phyloP scores from a whole-genome alignment of 495 filamentous ascomycete species.

The Trichoderma orchidacearum region DNA sequence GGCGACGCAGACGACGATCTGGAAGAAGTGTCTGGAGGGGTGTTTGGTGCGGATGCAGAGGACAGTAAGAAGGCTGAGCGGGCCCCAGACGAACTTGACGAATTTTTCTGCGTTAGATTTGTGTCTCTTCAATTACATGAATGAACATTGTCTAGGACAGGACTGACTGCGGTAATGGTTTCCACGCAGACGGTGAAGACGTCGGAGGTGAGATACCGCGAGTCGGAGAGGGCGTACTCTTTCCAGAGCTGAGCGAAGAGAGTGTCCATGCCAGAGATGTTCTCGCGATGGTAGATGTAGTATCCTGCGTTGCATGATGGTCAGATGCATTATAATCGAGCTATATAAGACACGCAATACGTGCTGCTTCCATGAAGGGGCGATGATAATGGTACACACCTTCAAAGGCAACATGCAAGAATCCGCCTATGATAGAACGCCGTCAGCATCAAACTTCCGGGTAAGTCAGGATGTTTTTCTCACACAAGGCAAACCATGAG shows the following conservation, averaged over 20 bases:
- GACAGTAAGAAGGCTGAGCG: constrained; percentile 58
- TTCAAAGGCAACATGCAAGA: constrained; percentile 73
- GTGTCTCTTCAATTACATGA: neutral
- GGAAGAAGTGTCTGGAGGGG: constrained; percentile 54
- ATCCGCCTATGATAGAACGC: constrained; percentile 21
- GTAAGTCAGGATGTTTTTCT: constrained; percentile 7
- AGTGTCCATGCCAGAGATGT: constrained; percentile 21
- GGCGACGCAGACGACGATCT: constrained; percentile 57
- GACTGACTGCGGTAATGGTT: constrained; percentile 46
- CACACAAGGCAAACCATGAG: constrained; percentile 47
- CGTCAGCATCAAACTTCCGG: constrained; percentile 4
- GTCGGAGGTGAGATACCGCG: constrained; percentile 66
- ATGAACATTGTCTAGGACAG: neutral
- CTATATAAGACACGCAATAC: neutral
- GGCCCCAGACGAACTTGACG: constrained; percentile 50
- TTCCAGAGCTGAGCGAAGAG: constrained; percentile 78
- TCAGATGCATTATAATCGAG: neutral
- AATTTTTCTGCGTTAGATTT: neutral
- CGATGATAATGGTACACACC: too few species aligned
- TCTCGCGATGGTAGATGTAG: constrained; percentile 51
- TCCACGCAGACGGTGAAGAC: constrained; percentile 77
- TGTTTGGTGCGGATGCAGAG: constrained; percentile 43
- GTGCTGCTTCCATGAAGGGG: too few species aligned
- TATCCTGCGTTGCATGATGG: too few species aligned
- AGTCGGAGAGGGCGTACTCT: constrained; percentile 75